phyloP scores from a whole-genome alignment of 169 alveolate species.

The Fabrea salina region DNA sequence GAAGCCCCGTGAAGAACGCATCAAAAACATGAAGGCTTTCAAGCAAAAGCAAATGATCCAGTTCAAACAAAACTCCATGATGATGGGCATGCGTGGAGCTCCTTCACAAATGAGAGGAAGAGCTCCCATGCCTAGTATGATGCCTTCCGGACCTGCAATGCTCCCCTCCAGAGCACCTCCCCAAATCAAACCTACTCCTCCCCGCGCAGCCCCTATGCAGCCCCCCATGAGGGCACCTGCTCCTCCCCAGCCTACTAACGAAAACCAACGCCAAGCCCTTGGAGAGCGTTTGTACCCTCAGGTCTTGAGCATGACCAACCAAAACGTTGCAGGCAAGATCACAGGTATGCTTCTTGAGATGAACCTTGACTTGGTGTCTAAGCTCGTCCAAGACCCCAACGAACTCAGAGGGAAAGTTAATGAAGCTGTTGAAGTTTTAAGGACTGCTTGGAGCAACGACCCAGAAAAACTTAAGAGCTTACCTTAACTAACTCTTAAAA shows the following conservation, averaged over 20 bases:
- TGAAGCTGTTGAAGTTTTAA: constrained; percentile 12
- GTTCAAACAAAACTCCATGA: too few relatives aligned
- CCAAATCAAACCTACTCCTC: too few relatives aligned
- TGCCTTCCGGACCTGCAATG: too few relatives aligned
- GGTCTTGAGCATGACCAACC: not conserved
- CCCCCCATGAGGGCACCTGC: too few relatives aligned
- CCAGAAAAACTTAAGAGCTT: not conserved
- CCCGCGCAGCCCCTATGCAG: too few relatives aligned
- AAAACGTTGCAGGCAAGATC: constrained; percentile 27
- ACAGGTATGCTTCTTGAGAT: constrained; percentile 31
- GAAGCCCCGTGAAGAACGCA: not conserved
- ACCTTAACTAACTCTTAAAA: too few relatives aligned
- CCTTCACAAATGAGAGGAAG: too few relatives aligned
- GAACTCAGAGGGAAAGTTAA: not conserved
- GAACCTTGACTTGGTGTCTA: not conserved
- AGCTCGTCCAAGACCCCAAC: not conserved
- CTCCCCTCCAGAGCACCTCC: too few relatives aligned
- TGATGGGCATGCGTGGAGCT: too few relatives aligned
- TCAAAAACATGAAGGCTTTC: not conserved
- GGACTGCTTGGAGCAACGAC: constrained; percentile 5
- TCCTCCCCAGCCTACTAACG: too few relatives aligned
- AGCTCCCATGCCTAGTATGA: too few relatives aligned
- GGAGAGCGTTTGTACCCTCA: not conserved
- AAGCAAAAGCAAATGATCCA: not conserved
- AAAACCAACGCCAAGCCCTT: too few relatives aligned